phyloP scores from a whole-genome alignment of 148 eudicot genomes.

The Gaultheria prostrata region DNA sequence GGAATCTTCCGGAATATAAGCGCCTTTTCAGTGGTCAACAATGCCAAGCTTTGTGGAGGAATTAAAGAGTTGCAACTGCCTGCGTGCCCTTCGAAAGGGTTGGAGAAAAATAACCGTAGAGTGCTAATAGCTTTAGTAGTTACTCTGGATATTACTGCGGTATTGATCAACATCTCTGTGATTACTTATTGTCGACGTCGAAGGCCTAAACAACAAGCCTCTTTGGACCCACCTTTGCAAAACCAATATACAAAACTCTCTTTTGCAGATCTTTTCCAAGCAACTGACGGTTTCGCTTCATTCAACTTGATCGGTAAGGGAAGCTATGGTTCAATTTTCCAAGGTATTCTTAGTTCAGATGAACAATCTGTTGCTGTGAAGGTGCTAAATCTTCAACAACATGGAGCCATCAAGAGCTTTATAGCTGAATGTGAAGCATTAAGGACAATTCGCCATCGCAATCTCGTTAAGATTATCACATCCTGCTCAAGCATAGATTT shows the following conservation, averaged over 20 bases:
- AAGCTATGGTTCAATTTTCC: slow-evolving; percentile 12
- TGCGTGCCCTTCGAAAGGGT: background rate
- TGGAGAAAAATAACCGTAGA: background rate
- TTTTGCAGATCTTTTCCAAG: slow-evolving; percentile 13
- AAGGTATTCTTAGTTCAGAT: background rate
- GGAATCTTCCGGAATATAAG: slow-evolving; percentile 20
- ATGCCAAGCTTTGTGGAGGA: slow-evolving; percentile 30
- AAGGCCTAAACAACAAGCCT: background rate
- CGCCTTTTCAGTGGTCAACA: slow-evolving; percentile 14
- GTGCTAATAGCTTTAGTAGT: background rate
- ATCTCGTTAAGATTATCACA: slow-evolving; percentile 18
- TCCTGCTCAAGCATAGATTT: slow-evolving; percentile 9
- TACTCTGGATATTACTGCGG: background rate
- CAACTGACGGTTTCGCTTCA: slow-evolving; percentile 19
- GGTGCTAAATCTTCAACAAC: slow-evolving; percentile 12
- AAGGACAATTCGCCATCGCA: slow-evolving; percentile 7
- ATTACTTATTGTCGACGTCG: background rate
- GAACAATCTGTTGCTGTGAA: slow-evolving; percentile 13
- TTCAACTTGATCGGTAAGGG: slow-evolving; percentile 14
- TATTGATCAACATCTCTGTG: background rate
- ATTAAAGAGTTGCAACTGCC: slow-evolving; percentile 8
- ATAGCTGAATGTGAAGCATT: slow-evolving; percentile 17
- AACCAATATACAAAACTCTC: slow-evolving; percentile 2
- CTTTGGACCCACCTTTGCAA: too few species aligned
- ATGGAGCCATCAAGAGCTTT: slow-evolving; percentile 14